Percentiles rank a stretch among this genome's conserved stretches.
Evolutionary conservation across 2,329 filamentous ascomycete genomes (phyloP).

Genomic region (Aspergillus fijiensis): DNA sequence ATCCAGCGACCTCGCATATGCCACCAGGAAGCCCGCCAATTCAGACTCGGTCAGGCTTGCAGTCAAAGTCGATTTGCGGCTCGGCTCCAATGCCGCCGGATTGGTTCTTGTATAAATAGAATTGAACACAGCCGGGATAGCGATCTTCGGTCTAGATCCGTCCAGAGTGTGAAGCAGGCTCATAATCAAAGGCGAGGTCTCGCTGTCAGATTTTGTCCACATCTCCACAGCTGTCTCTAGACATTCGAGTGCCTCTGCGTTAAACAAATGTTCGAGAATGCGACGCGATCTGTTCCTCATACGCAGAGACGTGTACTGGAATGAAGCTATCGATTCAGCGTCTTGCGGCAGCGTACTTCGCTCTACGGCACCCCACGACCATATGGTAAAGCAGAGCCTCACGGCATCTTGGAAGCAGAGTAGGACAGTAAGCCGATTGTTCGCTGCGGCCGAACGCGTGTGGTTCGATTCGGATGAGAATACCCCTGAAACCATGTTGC

Average conservation of each 20-base stretch:
- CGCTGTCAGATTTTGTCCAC: slow-evolving; percentile 62
- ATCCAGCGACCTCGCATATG: slow-evolving; percentile 85
- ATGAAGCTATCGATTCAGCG: slow-evolving; percentile 70
- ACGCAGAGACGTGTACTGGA: slow-evolving; percentile 83
- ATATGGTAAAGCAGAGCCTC: slow-evolving; percentile 86
- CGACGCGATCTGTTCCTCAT: slow-evolving; percentile 87
- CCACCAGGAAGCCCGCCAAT: slow-evolving; percentile 82
- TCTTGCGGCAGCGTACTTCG: slow-evolving; percentile 54
- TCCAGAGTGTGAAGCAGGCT: slow-evolving; percentile 87
- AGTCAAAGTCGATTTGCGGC: slow-evolving; percentile 82
- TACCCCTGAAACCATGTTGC: slow-evolving; percentile 89
- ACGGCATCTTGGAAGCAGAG: slow-evolving; percentile 97
- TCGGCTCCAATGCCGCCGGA: slow-evolving; percentile 72
- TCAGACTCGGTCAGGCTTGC: slow-evolving; percentile 80
- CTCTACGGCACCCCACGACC: slow-evolving; percentile 78
- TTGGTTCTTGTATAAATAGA: slow-evolving; percentile 94
- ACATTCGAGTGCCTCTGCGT: slow-evolving; percentile 88
- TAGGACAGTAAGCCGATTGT: slow-evolving; percentile 87
- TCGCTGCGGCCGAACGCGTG: slow-evolving; percentile 80
- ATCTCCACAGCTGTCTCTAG: slow-evolving; percentile 85
- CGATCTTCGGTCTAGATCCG: slow-evolving; percentile 84
- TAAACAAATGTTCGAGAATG: slow-evolving; percentile 88
- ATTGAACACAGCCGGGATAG: slow-evolving; percentile 92
- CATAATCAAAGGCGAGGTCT: slow-evolving; percentile 67
- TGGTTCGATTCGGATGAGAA: slow-evolving; percentile 77